A percentile compares a stretch with the other conserved stretches of the same genome.
Evolutionary conservation across 805 yeast species (phyloP).

Genomic region (Yarrowia divulgata): DNA sequence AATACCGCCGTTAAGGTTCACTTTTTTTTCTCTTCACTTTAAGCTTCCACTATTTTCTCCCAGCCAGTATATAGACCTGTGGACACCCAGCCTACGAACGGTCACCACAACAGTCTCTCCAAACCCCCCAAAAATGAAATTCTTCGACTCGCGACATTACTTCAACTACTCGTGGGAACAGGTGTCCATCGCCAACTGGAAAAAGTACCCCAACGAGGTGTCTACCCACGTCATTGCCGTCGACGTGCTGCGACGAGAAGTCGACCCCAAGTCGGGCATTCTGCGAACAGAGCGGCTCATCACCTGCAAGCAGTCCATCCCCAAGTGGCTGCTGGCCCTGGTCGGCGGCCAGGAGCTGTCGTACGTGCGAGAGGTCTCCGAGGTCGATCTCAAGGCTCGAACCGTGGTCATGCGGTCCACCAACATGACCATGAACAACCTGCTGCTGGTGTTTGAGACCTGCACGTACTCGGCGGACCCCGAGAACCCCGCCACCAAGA

Average conservation of each 20-base stretch:
- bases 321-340: slow-evolving; percentile 74
- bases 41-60: neutral
- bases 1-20: too few relatives aligned
- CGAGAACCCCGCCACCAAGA: slow-evolving; percentile 57
- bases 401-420: slow-evolving; percentile 82
- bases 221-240: slow-evolving; percentile 94
- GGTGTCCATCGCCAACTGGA: slow-evolving; percentile 96
- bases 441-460: slow-evolving; percentile 83
- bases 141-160: slow-evolving; percentile 71
- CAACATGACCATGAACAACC: slow-evolving; percentile 79
- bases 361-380: slow-evolving; percentile 87
- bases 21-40: slow-evolving; percentile 2
- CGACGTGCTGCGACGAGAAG: slow-evolving; percentile 79
- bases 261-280: slow-evolving; percentile 60
- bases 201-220: slow-evolving; percentile 92
- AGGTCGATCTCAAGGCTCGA: slow-evolving; percentile 70
- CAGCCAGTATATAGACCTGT: slow-evolving; percentile 15
- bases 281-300: slow-evolving; percentile 85
- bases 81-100: slow-evolving; percentile 5
- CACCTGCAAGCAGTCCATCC: slow-evolving; percentile 86
- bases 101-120: neutral
- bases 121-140: slow-evolving; percentile 63
- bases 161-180: slow-evolving; percentile 92
- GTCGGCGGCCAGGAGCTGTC: slow-evolving; percentile 78
- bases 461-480: slow-evolving; percentile 81